Evolutionary conservation across 768 basidiomycete species (phyloP), one percentile per base, ranked within the genome.

Genomic region (Podaxis pistillaris): DNA sequence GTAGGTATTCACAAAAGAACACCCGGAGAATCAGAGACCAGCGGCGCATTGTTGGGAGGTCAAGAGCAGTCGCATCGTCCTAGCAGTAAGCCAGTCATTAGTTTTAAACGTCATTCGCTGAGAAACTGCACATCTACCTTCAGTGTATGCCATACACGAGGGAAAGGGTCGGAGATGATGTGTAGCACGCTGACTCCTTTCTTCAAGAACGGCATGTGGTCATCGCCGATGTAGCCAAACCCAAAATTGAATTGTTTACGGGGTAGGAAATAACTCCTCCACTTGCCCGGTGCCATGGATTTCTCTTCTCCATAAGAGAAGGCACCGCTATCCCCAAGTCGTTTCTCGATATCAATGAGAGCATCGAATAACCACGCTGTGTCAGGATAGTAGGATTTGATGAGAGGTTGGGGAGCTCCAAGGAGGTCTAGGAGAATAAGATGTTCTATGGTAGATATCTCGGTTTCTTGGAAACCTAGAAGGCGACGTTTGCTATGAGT

Each of bases 301-400:
- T 70, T 72, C 19, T 80, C 77, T 4, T 81, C 74, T 0, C 75
- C 78, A 59, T 81, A 83, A 2, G 73, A 73, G 58, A 95, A 87
- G 11, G 85, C 79, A 1, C 88, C 90, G 9, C 79, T 83, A 30
- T 84, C 80, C 0, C 85, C 85, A 24, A 99, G 77, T 36, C 91
- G 79, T 24, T 76, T 71, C 71, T 99, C 96, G n/a, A 83, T 86
- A 49, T 82, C 82, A 3, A 77, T 78, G 72, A 99, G 78, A 3
- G 85, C 81, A 72, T 94, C 90, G 70, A 93, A 96, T 44, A 99
- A 78, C 97, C 97, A 98, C 4, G 89, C 93, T 0, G 97, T 99
- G 59, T 94, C 86, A 5, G 85, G 75, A 74, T 86, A 98, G 69
- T 87, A 97, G 4, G 91, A 94, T 44, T 84, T 85, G 54, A 99